Evolutionary conservation across 1,284 basidiomycete genomes (phyloP).

Genomic region (Ganoderma sp.): DNA sequence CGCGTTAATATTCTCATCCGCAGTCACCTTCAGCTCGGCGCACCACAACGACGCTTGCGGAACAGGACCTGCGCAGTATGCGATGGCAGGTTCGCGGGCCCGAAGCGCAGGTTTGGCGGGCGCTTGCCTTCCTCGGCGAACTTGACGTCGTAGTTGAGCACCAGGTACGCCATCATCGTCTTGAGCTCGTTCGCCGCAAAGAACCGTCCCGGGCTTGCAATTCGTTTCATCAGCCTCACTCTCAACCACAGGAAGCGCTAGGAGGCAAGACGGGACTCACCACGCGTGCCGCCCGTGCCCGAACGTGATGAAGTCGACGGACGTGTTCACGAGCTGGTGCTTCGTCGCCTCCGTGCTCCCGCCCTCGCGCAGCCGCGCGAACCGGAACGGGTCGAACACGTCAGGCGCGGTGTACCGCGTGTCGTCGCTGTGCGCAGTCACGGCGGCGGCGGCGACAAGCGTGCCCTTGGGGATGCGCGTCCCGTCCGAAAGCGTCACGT

Average conservation of each 20-base stretch:
- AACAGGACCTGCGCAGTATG: slow-evolving; percentile 26
- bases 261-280: slow-evolving; percentile 25
- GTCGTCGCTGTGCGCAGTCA: slow-evolving; percentile 50
- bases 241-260: background rate
- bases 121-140: slow-evolving; percentile 28
- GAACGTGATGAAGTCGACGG: slow-evolving; percentile 39
- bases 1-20: too few species aligned
- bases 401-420: slow-evolving; percentile 47
- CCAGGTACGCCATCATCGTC: slow-evolving; percentile 36
- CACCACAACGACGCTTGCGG: slow-evolving; percentile 14
- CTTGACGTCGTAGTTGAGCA: slow-evolving; percentile 35
- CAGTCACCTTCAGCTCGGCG: background rate
- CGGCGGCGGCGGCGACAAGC: slow-evolving; percentile 48
- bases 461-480: slow-evolving; percentile 51
- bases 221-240: background rate
- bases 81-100: slow-evolving; percentile 27
- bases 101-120: slow-evolving; percentile 29
- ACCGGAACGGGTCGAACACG: slow-evolving; percentile 54
- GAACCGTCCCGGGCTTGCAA: slow-evolving; percentile 34
- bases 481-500: slow-evolving; percentile 50
- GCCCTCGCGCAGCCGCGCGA: slow-evolving; percentile 47
- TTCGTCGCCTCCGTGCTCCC: slow-evolving; percentile 31
- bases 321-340: slow-evolving; percentile 41
- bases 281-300: slow-evolving; percentile 42
- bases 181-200: slow-evolving; percentile 37